phyloP scores from a whole-genome alignment of 345 rosid genomes.

The Hirschfeldia incana region DNA sequence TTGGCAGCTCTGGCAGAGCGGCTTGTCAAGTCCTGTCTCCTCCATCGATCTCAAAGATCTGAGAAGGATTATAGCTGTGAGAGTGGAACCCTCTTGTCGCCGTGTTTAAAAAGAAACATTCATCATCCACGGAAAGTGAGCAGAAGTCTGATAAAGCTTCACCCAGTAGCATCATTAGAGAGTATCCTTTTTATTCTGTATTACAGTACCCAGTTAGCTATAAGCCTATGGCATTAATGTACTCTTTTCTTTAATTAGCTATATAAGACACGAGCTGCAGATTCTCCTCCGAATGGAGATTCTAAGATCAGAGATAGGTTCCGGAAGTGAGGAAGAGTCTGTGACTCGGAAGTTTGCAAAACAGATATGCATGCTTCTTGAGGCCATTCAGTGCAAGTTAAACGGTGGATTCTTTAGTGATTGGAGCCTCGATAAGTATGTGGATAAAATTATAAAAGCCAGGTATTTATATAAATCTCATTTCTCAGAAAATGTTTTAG shows the following conservation, averaged over 20 bases:
- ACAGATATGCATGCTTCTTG: conserved; percentile 75
- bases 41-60: conserved; percentile 58
- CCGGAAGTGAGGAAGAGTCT: conserved; percentile 49
- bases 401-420: conserved; percentile 92
- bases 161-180: conserved; percentile 54
- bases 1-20: conserved; percentile 75
- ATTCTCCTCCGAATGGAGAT: conserved; percentile 94
- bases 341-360: conserved; percentile 69
- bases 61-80: conserved; percentile 44
- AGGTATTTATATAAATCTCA: conserved; percentile 48
- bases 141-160: conserved; percentile 34
- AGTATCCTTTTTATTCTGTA: conserved; percentile 65
- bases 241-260: conserved; percentile 52
- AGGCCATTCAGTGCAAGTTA: conserved; percentile 73
- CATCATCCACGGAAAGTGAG: conserved; percentile 40
- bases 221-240: conserved; percentile 3
- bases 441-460: conserved; percentile 62
- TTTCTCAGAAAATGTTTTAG: background rate
- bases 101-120: conserved; percentile 44
- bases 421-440: conserved; percentile 87
- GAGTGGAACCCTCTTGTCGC: conserved; percentile 43
- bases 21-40: conserved; percentile 64
- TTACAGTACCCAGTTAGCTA: too few species aligned
- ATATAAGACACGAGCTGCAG: conserved; percentile 79
- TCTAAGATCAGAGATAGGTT: conserved; percentile 65